Evolutionary conservation across 768 basidiomycete species (phyloP), one percentile per base, ranked within the genome.

Genomic region (Calocybe cyanea): DNA sequence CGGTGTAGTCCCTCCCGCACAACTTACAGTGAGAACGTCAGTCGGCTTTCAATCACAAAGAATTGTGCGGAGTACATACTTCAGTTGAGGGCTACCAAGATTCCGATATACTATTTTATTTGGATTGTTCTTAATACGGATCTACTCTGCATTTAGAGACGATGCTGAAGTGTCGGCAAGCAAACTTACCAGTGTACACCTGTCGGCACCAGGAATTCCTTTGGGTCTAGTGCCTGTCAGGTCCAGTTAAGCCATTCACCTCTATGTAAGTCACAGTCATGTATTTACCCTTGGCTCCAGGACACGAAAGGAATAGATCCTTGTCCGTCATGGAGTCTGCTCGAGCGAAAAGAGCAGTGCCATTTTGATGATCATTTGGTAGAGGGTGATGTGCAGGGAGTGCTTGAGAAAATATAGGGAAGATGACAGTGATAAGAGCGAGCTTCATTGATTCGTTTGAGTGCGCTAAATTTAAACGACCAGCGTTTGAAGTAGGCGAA

Each of bases 151-250:
- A 28, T 41, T n/a, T 7, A 18, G 17, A 37, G 25, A 3, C 8
- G 7, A 8, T 1, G 20, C 24, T 13, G 11, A 21, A 43, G 10
- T 19, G 38, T 15, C 10, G 25, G 6, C 3, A 2, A 21, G 15
- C n/a, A 13, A 14, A 37, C n/a, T 38, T 28, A 52, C 51, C 43
- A 52, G 14, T 17, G 51, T 52, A 41, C 51, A 52, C 23, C 41
- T 45, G 17, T 52, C 51, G 14, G 51, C 51, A 10, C 51, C 43
- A n/a, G 37, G 28, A 14, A 52, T 36, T 4, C 48, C 48, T 4
- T 43, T 24, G 23, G n/a, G n/a, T n/a, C n/a, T n/a, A n/a, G 51
- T 48, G 14, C 47, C 51, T 52, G 15, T 21, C 4, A 38, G 9
- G 11, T 28, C 11, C 3, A 42, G 8, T 20, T 2, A 21, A n/a